Evolutionary conservation across 441 rosid species (phyloP).

Genomic region (Erodium trifolium): DNA sequence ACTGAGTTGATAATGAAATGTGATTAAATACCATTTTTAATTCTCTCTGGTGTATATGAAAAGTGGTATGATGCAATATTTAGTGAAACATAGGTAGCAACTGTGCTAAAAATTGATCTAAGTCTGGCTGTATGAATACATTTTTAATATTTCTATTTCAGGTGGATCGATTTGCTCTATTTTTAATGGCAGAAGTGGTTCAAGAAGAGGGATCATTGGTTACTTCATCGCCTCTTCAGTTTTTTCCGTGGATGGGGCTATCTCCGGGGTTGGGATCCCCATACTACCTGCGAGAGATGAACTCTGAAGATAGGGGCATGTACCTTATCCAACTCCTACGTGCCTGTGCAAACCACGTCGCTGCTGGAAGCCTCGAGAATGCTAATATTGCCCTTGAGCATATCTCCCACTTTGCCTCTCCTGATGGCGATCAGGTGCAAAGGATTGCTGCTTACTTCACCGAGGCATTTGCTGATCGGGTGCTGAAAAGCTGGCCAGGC

Average conservation of each 20-base stretch:
- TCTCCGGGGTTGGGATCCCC: constrained; percentile 21
- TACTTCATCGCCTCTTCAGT: constrained; percentile 23
- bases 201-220: constrained; percentile 25
- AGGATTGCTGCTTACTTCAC: constrained; percentile 26
- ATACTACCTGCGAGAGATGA: constrained; percentile 16
- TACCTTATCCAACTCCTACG: constrained; percentile 17
- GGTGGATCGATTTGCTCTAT: too few species aligned
- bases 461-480: constrained; percentile 24
- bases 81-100: too few species aligned
- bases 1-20: too few species aligned
- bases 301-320: constrained; percentile 23
- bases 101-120: neutral
- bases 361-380: constrained; percentile 19
- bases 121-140: neutral
- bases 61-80: too few species aligned
- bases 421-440: constrained; percentile 22
- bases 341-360: constrained; percentile 19
- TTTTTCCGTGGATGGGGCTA: constrained; percentile 21
- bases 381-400: constrained; percentile 19
- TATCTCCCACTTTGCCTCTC: constrained; percentile 21
- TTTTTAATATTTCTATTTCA: neutral
- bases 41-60: too few species aligned
- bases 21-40: too few species aligned
- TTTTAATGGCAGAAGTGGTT: constrained; percentile 18
- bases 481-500: constrained; percentile 24